Percentiles rank a stretch among this genome's conserved stretches.
phyloP scores from a whole-genome alignment of 345 rosid genomes.

The Jatropha curcas region DNA sequence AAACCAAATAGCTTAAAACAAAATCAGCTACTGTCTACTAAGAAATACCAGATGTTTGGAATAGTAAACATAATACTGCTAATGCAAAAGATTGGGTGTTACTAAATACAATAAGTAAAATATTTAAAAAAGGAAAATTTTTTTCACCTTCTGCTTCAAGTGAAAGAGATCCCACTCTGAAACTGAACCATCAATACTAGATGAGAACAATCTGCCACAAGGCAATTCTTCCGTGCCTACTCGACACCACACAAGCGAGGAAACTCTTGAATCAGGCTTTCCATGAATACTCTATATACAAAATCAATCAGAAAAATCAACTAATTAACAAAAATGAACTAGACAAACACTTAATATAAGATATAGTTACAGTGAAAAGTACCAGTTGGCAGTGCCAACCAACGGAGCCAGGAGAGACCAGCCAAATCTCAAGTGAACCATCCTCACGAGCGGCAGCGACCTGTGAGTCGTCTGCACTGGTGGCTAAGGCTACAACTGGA shows the following conservation, averaged over 20 bases:
- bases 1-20: too few relatives aligned
- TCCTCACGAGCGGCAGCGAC: slow-evolving; percentile 92
- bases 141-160: slow-evolving; percentile 92
- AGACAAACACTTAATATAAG: not conserved
- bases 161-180: slow-evolving; percentile 88
- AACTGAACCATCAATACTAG: slow-evolving; percentile 79
- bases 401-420: slow-evolving; percentile 85
- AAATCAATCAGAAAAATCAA: not conserved
- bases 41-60: too few relatives aligned
- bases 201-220: slow-evolving; percentile 78
- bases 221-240: slow-evolving; percentile 51
- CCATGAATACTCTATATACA: slow-evolving; percentile 73
- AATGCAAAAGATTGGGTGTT: too few relatives aligned
- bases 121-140: too few relatives aligned
- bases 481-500: slow-evolving; percentile 82
- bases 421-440: slow-evolving; percentile 97
- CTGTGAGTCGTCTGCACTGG: slow-evolving; percentile 68
- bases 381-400: slow-evolving; percentile 99
- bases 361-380: not conserved
- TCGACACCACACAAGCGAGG: slow-evolving; percentile 81
- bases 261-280: slow-evolving; percentile 65
- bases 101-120: too few relatives aligned
- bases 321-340: not conserved
- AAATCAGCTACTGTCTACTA: too few relatives aligned
- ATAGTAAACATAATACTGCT: too few relatives aligned